phyloP scores from a whole-genome alignment of 345 rosid species.

The Dimocarpus longan region DNA sequence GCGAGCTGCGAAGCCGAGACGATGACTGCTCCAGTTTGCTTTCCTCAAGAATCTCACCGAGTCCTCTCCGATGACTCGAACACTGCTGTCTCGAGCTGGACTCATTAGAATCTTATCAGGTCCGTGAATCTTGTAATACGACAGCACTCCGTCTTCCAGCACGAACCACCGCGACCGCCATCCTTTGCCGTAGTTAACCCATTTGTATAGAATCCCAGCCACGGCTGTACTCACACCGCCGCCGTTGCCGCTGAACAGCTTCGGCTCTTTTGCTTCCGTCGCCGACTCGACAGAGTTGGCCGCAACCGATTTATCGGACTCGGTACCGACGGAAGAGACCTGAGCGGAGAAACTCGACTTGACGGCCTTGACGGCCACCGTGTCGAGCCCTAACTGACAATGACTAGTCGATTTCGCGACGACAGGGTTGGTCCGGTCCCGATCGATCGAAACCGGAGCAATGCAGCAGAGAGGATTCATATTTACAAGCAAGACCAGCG shows the following conservation, averaged over 20 bases:
- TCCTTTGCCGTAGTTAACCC: constrained; percentile 98
- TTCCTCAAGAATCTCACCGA: constrained; percentile 78
- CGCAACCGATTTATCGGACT: constrained; percentile 28
- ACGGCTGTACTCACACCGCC: constrained; percentile 45
- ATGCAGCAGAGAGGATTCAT: constrained; percentile 99
- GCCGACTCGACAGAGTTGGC: constrained; percentile 24
- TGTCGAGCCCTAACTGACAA: constrained; percentile 47
- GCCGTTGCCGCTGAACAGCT: constrained; percentile 44
- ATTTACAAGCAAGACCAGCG: neutral
- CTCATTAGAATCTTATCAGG: constrained; percentile 82
- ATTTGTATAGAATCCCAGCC: constrained; percentile 89
- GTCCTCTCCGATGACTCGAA: constrained; percentile 82
- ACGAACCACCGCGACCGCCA: constrained; percentile 94
- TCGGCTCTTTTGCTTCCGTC: constrained; percentile 46
- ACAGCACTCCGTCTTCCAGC: constrained; percentile 81
- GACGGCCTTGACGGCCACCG: constrained; percentile 34
- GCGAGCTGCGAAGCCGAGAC: constrained; percentile 34
- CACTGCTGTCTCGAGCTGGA: constrained; percentile 62
- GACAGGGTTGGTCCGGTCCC: constrained; percentile 69
- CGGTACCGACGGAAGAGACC: constrained; percentile 58
- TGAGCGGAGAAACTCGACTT: constrained; percentile 64
- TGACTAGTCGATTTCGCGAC: constrained; percentile 54
- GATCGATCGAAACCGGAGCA: constrained; percentile 98
- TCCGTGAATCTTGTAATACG: constrained; percentile 92
- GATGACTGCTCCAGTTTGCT: constrained; percentile 54